Evolutionary conservation across 345 rosid species (phyloP).

Genomic region (Brassica nigra): DNA sequence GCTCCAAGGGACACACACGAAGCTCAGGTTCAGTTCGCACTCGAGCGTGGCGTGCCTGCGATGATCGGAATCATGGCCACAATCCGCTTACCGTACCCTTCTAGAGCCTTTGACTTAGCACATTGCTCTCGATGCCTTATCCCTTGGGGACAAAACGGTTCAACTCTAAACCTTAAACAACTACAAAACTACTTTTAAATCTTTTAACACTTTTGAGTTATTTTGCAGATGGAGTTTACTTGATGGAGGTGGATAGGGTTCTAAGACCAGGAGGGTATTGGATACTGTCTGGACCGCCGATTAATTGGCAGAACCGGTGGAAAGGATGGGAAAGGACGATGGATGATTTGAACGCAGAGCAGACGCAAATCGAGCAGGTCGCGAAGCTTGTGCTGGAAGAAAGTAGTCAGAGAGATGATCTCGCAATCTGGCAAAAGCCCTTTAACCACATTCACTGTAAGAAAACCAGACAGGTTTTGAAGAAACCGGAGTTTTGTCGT

Average conservation of each 20-base stretch:
- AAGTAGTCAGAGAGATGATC: slow-evolving; percentile 60
- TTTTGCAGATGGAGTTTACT: slow-evolving; percentile 67
- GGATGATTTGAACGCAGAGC: slow-evolving; percentile 66
- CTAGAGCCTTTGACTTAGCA: slow-evolving; percentile 92
- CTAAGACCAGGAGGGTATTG: slow-evolving; percentile 93
- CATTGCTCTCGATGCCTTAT: slow-evolving; percentile 98
- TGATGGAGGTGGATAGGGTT: slow-evolving; percentile 83
- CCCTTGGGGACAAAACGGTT: slow-evolving; percentile 86
- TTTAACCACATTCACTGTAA: slow-evolving; percentile 80
- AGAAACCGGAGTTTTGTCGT: slow-evolving; percentile 71
- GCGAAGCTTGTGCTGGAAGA: slow-evolving; percentile 92
- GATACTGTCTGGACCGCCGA: slow-evolving; percentile 93
- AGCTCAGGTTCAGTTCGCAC: slow-evolving; percentile 94
- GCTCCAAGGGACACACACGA: slow-evolving; percentile 96
- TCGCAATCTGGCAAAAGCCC: slow-evolving; percentile 90
- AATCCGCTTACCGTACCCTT: slow-evolving; percentile 82
- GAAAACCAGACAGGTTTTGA: slow-evolving; percentile 53
- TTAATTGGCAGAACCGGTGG: slow-evolving; percentile 81
- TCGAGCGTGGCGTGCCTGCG: slow-evolving; percentile 93
- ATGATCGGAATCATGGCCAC: slow-evolving; percentile 86
- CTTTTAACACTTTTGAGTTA: neutral
- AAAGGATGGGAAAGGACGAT: slow-evolving; percentile 80
- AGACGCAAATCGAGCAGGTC: slow-evolving; percentile 54
- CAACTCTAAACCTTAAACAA: neutral
- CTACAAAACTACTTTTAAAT: neutral